phyloP scores from a whole-genome alignment of 2,329 filamentous ascomycete species.

The Phoma sp. region DNA sequence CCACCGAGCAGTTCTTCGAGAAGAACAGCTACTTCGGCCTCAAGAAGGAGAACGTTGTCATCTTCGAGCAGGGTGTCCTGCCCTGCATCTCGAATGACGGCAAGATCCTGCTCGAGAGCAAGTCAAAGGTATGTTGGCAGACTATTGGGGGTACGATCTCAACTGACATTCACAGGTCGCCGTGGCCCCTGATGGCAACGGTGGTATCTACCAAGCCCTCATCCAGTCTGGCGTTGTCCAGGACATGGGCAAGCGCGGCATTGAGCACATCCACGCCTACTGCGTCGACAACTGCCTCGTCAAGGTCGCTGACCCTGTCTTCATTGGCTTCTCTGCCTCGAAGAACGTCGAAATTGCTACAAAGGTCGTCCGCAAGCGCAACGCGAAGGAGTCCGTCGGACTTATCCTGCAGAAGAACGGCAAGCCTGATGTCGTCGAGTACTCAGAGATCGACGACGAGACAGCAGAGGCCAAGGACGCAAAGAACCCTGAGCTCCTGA shows the following conservation, averaged over 20 bases:
- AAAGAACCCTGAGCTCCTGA: conserved; percentile 80
- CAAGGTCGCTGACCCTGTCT: conserved; percentile 94
- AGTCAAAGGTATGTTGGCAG: conserved; percentile 69
- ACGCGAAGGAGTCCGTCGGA: conserved; percentile 93
- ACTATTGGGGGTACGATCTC: no score
- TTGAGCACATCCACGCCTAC: conserved; percentile 96
- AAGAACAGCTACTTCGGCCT: conserved; percentile 92
- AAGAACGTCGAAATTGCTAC: conserved; percentile 95
- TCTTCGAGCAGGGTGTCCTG: conserved; percentile 96
- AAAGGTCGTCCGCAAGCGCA: conserved; percentile 98
- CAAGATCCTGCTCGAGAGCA: conserved; percentile 93
- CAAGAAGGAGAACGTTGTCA: conserved; percentile 80
- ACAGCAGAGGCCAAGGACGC: conserved; percentile 90
- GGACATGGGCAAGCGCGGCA: conserved; percentile 87
- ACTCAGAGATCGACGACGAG: conserved; percentile 91
- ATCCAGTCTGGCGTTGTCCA: conserved; percentile 79
- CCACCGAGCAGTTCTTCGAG: conserved; percentile 93
- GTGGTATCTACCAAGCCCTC: conserved; percentile 93
- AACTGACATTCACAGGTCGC: conserved; percentile 66
- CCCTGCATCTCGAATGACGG: conserved; percentile 97
- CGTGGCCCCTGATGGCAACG: conserved; percentile 96
- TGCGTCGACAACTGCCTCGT: conserved; percentile 99
- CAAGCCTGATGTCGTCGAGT: conserved; percentile 96
- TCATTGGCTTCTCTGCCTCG: conserved; percentile 89
- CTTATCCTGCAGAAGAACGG: conserved; percentile 95